Base-by-base conservation (phyloP, 2,329 filamentous ascomycete species). In the Penicillium decumbens region DNA sequence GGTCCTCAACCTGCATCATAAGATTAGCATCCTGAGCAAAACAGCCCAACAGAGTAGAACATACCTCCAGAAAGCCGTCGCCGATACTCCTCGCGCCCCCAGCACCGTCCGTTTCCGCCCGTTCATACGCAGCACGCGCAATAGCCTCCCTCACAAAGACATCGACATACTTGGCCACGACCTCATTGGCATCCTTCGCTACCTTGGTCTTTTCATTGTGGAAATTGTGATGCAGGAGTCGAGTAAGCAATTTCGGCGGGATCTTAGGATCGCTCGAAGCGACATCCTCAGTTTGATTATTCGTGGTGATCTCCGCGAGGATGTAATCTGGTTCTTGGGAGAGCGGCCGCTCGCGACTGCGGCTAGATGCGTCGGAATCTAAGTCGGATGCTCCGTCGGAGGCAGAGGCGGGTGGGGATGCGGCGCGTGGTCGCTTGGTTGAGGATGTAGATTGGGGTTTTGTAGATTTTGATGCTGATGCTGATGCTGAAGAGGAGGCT, bases 91-190 rank as follows among this genome's bases (percentile, higher is more conserved):
- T 64, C 18, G 62, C 62, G 32, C 54, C 62, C 45, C 59, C 58
- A 33, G 63, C 40, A 56, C 63, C 54, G 61, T 62, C 67, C 29
- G 68, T 68, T 69, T 76, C 71, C 35, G 68, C 75, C 65, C 85
- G 84, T 75, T 89, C 87, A 50, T 83, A 82, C 8, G 84, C 81
- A 33, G 88, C 84, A 64, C 92, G 74, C 13, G 89, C 89, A 65
- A 97, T 83, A 1, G 89, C 89, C 73, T 97, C 92, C 54, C 87
- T 80, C 45, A 95, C 87, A 72, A 96, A 97, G 0, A 92, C 82
- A 69, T 96, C 89, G 70, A 96, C 80, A 67, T 97, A 97, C 72
- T 86, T 89, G 12, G 83, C 86, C 50, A 91, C 80, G 1, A 90
- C 81, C 6, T 75, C 78, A 66, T 91, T 88, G 3, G 89, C 89